Percentiles rank a stretch among this genome's conserved stretches.
Evolutionary conservation across 768 basidiomycete genomes (phyloP).

Genomic region (Lyophyllum shimeji): DNA sequence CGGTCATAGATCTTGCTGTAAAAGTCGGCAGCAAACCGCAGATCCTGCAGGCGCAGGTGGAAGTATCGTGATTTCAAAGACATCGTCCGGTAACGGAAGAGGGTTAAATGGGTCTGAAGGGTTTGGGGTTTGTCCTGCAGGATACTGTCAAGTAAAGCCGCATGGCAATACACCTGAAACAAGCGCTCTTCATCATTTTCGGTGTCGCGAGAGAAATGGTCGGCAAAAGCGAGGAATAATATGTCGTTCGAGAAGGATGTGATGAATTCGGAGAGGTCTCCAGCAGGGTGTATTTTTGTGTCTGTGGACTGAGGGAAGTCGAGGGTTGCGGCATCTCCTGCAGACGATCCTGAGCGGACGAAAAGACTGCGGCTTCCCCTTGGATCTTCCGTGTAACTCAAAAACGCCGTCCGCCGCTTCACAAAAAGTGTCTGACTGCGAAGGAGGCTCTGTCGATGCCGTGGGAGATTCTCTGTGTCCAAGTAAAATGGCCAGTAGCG

Average conservation of each 20-base stretch:
- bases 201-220: conserved; percentile 67
- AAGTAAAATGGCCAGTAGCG: conserved; percentile 95
- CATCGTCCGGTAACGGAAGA: conserved; percentile 70
- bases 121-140: conserved; percentile 87
- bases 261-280: conserved; percentile 83
- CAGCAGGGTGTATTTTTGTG: conserved; percentile 62
- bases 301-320: conserved; percentile 81
- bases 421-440: conserved; percentile 85
- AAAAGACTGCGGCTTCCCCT: conserved; percentile 91
- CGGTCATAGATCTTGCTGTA: conserved; percentile 74
- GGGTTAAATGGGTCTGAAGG: conserved; percentile 68
- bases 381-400: conserved; percentile 93
- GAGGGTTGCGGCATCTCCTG: conserved; percentile 80
- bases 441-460: conserved; percentile 69
- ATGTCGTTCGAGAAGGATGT: conserved; percentile 83
- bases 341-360: conserved; percentile 81
- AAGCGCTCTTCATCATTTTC: conserved; percentile 58
- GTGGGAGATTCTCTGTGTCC: conserved; percentile 65
- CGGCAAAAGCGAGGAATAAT: conserved; percentile 78
- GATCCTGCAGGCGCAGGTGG: conserved; percentile 68
- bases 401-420: conserved; percentile 87
- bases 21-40: conserved; percentile 74
- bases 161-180: conserved; percentile 74
- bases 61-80: conserved; percentile 57
- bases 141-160: conserved; percentile 80